These are phyloP conservation scores for Globisporangium carolinianum DNA, from an alignment of 352 stramenopile genomes.

Conservation along the genomic window DNA sequence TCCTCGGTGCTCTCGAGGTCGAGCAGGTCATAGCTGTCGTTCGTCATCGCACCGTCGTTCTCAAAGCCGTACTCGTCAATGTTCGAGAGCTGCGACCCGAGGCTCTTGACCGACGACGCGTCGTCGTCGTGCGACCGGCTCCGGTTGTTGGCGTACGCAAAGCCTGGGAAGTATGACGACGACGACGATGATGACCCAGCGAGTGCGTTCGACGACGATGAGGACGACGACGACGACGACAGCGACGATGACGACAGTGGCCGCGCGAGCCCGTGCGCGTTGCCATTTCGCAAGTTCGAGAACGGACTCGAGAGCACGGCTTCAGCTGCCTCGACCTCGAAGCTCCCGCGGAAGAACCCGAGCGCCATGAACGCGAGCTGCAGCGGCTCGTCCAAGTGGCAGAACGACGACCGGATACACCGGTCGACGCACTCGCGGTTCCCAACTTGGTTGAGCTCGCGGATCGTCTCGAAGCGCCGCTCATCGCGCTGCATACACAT, in stretches of 20 bases:
- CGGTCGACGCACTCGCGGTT: constrained; percentile 75
- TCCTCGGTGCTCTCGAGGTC: constrained; percentile 70
- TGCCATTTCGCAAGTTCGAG: constrained; percentile 13
- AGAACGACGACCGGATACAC: constrained; percentile 80
- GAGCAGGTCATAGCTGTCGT: constrained; percentile 68
- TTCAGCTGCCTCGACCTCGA: constrained; percentile 61
- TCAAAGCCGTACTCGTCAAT: constrained; percentile 71
- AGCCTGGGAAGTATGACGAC: constrained; percentile 40
- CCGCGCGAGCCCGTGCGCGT: not conserved
- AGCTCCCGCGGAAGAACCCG: constrained; percentile 74
- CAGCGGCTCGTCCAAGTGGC: constrained; percentile 58
- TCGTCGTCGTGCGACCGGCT: constrained; percentile 37
- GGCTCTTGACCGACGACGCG: constrained; percentile 39
- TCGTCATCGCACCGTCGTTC: constrained; percentile 76
- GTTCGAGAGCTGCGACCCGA: constrained; percentile 56
- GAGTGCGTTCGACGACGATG: constrained; percentile 18
- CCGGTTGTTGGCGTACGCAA: constrained; percentile 37
- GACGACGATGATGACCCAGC: constrained; percentile 2
- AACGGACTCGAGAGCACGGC: constrained; percentile 57
- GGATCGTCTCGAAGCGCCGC: constrained; percentile 64
- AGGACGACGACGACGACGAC: constrained; percentile 18
- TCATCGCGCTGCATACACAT: constrained; percentile 36
- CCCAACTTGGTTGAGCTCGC: constrained; percentile 63
- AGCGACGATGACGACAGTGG: constrained; percentile 4
- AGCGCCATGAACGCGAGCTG: constrained; percentile 79